These are phyloP conservation scores for Artemisia tridentata DNA, from an alignment of 129 eudicot species.

Conservation along the genomic window DNA sequence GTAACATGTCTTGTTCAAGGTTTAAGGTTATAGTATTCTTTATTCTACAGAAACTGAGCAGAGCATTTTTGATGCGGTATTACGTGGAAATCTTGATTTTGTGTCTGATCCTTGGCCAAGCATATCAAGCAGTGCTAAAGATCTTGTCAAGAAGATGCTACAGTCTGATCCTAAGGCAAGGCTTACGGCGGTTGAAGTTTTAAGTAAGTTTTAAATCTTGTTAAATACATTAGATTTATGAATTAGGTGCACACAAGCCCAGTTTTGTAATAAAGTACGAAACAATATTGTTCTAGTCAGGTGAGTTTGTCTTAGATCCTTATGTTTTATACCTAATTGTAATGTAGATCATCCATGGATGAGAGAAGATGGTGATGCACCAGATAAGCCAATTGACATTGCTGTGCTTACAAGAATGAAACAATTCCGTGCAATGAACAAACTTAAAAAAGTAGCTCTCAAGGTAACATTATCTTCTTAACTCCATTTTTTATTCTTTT, in stretches of 20 bases:
- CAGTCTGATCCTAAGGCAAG: constrained; percentile 73
- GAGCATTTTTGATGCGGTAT: constrained; percentile 78
- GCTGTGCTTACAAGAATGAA: constrained; percentile 95
- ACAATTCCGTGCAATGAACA: constrained; percentile 99
- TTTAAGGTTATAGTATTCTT: constrained; percentile 12
- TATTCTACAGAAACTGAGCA: constrained; percentile 74
- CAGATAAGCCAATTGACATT: constrained; percentile 95
- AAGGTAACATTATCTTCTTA: constrained; percentile 46
- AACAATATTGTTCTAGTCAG: background rate
- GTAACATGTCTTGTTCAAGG: constrained; percentile 6
- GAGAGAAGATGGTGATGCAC: constrained; percentile 96
- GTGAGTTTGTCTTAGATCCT: constrained; percentile 3
- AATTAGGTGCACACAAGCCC: constrained; percentile 8
- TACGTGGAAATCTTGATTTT: constrained; percentile 89
- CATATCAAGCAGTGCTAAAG: constrained; percentile 88
- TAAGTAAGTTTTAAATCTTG: constrained; percentile 51
- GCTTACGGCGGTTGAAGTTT: constrained; percentile 75
- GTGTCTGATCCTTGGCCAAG: constrained; percentile 97
- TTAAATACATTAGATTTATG: constrained; percentile 6
- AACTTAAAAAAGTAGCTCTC: constrained; percentile 91
- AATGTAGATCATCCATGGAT: constrained; percentile 94
- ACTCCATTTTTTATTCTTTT: background rate
- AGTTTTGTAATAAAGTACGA: background rate
- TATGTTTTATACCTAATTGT: constrained; percentile 15
- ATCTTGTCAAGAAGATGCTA: constrained; percentile 94